Conservation (phyloP, 139 green algal species). For the Klebsormidium nitens region DNA sequence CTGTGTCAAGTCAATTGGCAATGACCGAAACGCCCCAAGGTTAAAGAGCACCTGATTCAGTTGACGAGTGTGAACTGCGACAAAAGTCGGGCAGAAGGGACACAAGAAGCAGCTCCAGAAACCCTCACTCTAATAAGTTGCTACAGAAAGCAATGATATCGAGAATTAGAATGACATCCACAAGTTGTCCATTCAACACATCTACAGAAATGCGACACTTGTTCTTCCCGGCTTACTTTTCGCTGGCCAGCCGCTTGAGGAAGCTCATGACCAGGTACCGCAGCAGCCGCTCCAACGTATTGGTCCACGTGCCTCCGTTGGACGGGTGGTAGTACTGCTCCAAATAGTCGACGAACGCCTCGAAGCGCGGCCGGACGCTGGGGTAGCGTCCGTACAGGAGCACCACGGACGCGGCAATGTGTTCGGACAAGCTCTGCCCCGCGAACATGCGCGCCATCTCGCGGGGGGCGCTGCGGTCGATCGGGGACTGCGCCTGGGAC, state of each 20-base stretch:
- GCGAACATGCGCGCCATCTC: not conserved
- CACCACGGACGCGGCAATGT: conserved; percentile 13
- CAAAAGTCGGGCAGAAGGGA: too few relatives aligned
- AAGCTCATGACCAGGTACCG: conserved; percentile 39
- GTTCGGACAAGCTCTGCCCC: not conserved
- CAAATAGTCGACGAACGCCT: conserved; percentile 19
- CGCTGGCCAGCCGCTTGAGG: conserved; percentile 46
- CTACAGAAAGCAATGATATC: too few relatives aligned
- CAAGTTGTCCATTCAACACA: too few relatives aligned
- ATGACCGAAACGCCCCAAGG: too few relatives aligned
- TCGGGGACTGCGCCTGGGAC: not conserved
- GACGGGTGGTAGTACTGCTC: conserved; percentile 74
- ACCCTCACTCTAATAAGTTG: too few relatives aligned
- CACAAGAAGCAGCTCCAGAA: too few relatives aligned
- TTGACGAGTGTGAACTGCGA: too few relatives aligned
- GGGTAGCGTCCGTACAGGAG: not conserved
- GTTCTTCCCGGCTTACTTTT: too few relatives aligned
- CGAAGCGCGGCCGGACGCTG: conserved; percentile 5
- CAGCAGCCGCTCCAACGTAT: conserved; percentile 20
- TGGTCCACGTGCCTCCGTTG: conserved; percentile 62
- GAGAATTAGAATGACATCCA: too few relatives aligned
- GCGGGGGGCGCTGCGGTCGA: conserved; percentile 1
- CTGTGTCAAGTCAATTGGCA: too few relatives aligned
- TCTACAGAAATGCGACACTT: too few relatives aligned
- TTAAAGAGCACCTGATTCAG: too few relatives aligned